Percentiles rank a stretch among this genome's conserved stretches.
Evolutionary conservation across 345 rosid species (phyloP).

Genomic region (Ailanthus altissimus): DNA sequence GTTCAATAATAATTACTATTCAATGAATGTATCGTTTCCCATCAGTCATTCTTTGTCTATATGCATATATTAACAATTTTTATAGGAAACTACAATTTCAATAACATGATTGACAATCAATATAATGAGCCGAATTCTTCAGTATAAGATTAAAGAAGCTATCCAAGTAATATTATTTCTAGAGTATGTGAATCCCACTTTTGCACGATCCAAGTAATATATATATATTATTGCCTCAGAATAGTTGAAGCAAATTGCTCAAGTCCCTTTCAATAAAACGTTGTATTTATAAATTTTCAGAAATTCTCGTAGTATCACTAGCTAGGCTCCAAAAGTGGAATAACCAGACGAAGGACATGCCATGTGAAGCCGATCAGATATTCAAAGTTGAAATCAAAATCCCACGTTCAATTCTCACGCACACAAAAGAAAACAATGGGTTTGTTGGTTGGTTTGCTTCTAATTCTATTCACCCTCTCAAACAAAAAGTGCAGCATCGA

Average conservation of each 20-base stretch:
- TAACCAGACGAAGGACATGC: slow-evolving; percentile 13
- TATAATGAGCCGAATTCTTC: too few relatives aligned
- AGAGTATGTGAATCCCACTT: neutral
- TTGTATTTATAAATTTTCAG: neutral
- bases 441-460: neutral
- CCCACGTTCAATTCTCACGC: too few relatives aligned
- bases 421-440: too few relatives aligned
- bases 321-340: neutral
- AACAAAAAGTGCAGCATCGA: too few relatives aligned
- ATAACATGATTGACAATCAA: too few relatives aligned
- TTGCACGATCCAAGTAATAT: neutral
- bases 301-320: neutral
- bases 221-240: neutral
- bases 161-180: neutral
- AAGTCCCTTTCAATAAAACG: neutral
- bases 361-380: slow-evolving; percentile 25
- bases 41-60: neutral
- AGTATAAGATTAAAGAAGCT: too few relatives aligned
- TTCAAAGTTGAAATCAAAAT: slow-evolving; percentile 1
- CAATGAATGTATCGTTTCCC: neutral
- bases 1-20: neutral
- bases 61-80: too few relatives aligned
- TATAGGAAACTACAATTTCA: too few relatives aligned
- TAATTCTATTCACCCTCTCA: neutral
- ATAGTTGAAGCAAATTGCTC: neutral